Percentiles rank a stretch among this genome's conserved stretches.
Conservation (phyloP, 495 filamentous ascomycete species). For the Recurvomyces mirabilis region DNA sequence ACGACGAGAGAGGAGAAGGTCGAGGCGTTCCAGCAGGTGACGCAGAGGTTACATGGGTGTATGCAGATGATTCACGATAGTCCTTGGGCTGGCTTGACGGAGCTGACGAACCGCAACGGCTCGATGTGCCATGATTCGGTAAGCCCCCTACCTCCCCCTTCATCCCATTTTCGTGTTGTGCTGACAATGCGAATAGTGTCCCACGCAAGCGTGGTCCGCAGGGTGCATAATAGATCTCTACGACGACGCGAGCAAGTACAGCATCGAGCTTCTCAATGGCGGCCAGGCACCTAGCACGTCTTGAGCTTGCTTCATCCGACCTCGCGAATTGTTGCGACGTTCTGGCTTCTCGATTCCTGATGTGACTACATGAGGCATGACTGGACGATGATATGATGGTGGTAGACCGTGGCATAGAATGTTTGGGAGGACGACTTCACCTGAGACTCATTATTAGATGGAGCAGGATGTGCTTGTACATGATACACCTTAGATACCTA, state of each 20-base stretch:
- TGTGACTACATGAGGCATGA: not conserved
- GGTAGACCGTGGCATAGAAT: conserved; percentile 5
- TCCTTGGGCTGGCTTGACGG: conserved; percentile 84
- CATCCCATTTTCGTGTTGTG: conserved; percentile 1
- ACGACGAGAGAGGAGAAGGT: conserved; percentile 50
- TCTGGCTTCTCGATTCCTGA: no score
- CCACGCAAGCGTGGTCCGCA: conserved; percentile 92
- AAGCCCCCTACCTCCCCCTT: no score
- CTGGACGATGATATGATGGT: not conserved
- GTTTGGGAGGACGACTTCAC: not conserved
- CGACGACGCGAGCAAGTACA: conserved; percentile 60
- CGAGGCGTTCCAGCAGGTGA: conserved; percentile 90
- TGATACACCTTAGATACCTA: no score
- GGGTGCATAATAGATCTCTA: conserved; percentile 90
- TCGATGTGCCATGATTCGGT: conserved; percentile 78
- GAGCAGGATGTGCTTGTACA: no score
- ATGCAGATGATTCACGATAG: conserved; percentile 64
- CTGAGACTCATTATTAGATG: no score
- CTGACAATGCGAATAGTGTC: conserved; percentile 45
- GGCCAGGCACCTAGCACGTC: no score
- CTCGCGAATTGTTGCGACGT: no score
- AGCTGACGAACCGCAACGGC: conserved; percentile 84
- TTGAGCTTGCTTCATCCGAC: no score
- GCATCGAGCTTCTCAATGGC: conserved; percentile 13
- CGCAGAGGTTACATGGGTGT: conserved; percentile 66